Conservation (phyloP, 495 filamentous ascomycete species). For the Lophiotrema nucula region DNA sequence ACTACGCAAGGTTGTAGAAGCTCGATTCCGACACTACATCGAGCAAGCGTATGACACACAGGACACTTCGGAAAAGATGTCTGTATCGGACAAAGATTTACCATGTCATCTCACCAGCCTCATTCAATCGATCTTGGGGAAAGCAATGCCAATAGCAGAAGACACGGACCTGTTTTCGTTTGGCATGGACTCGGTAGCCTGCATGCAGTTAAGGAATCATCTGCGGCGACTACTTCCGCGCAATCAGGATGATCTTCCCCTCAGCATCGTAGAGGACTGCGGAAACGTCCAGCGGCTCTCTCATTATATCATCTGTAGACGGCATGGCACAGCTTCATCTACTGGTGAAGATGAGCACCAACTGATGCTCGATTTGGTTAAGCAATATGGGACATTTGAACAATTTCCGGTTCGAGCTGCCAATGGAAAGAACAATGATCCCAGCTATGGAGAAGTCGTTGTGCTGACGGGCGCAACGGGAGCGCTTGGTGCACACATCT, state of each 20-base stretch:
- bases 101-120: slow-evolving; percentile 29
- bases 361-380: slow-evolving; percentile 40
- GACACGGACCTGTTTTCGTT: slow-evolving; percentile 54
- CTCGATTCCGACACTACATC: slow-evolving; percentile 45
- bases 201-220: slow-evolving; percentile 48
- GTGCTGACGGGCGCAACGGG: slow-evolving; percentile 64
- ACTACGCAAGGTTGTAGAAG: slow-evolving; percentile 46
- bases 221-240: slow-evolving; percentile 50
- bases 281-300: slow-evolving; percentile 44
- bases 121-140: slow-evolving; percentile 38
- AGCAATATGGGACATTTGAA: slow-evolving; percentile 35
- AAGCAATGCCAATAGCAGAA: slow-evolving; percentile 11
- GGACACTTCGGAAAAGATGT: background rate
- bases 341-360: slow-evolving; percentile 13
- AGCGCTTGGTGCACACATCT: slow-evolving; percentile 58
- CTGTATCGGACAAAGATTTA: slow-evolving; percentile 38
- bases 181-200: slow-evolving; percentile 57
- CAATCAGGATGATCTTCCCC: slow-evolving; percentile 35
- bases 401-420: background rate
- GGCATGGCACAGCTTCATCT: slow-evolving; percentile 15
- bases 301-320: slow-evolving; percentile 21
- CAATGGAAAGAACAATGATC: background rate
- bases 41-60: slow-evolving; percentile 39
- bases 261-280: slow-evolving; percentile 51
- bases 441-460: background rate